Conservation (phyloP, 2,329 filamentous ascomycete genomes). For the Thielaviopsis euricoi region DNA sequence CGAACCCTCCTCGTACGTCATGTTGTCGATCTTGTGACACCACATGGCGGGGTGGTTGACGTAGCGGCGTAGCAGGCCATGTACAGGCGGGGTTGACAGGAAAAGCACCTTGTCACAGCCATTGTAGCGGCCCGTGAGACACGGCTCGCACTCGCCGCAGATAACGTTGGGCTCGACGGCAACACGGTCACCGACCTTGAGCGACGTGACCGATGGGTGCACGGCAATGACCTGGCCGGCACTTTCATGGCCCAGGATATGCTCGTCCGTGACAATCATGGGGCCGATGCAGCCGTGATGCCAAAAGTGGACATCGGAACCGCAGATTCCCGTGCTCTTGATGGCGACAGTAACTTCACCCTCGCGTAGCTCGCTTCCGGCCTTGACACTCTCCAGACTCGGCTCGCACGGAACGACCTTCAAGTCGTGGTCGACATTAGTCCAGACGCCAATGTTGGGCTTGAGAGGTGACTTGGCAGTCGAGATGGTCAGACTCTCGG, state of each 20-base stretch:
- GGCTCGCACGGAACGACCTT: conserved; percentile 74
- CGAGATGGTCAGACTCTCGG: conserved; percentile 11
- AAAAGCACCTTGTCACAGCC: conserved; percentile 78
- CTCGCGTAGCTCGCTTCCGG: conserved; percentile 49
- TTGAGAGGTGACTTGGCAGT: conserved; percentile 29
- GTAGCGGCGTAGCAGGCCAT: conserved; percentile 76
- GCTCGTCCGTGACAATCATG: conserved; percentile 79
- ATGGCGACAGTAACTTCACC: conserved; percentile 81
- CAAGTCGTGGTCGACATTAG: conserved; percentile 79
- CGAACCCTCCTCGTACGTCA: conserved; percentile 83
- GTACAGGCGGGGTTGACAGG: conserved; percentile 77
- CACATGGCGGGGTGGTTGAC: conserved; percentile 87
- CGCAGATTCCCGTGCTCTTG: conserved; percentile 92
- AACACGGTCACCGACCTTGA: conserved; percentile 78
- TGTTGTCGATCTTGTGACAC: conserved; percentile 90
- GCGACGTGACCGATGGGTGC: conserved; percentile 59
- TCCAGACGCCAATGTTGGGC: conserved; percentile 90
- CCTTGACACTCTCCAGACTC: conserved; percentile 54
- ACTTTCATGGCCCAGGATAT: conserved; percentile 90
- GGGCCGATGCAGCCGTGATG: conserved; percentile 87
- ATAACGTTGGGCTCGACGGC: conserved; percentile 90
- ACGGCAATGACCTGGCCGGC: conserved; percentile 69
- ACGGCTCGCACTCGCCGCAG: conserved; percentile 80
- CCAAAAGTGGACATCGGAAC: conserved; percentile 97
- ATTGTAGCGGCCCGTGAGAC: conserved; percentile 85